Base-by-base conservation (phyloP, 148 eudicot species). In the Bassia scoparia region DNA sequence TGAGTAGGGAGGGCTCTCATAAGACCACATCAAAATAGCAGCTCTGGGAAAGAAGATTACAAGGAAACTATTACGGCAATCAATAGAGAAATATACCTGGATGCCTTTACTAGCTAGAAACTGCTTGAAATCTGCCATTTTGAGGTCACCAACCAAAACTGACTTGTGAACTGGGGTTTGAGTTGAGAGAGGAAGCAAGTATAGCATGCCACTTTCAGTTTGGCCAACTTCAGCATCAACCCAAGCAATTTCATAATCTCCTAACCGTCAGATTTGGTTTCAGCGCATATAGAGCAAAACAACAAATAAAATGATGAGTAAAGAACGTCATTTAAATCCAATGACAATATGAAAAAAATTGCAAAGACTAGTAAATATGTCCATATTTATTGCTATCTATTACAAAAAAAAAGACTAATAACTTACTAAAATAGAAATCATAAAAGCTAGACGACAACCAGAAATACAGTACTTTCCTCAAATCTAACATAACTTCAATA, bases 231-330 rank as follows among this genome's bases (percentile, higher is more conserved):
- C 92, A 80, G 96, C 91, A 86, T 95, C 97, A 79, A 89, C 78
- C 98, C 98, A 91, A 72, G 97, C 93, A 72, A 92, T 74, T 85
- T 95, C 99, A 79, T 92, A 86, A 59, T 95, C 99, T 78, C 99
- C 99, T 67, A 95, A 94, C 99, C 92, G 88, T 61, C 49, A 64
- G 71, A 46, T 79, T 5, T 1, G 30, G 38, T 29, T 43, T 60
- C 12, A 3, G 17, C 58, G 48, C 38, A 58, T 8, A 49, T 29
- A 58, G 69, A 15, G 31, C n/a, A 66, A 65, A 11, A 53, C 75
- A 34, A 67, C n/a, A 16, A 23, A 8, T 18, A 60, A 26, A 53
- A 37, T 35, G 65, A 35, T 17, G 52, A 69, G 21, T 21, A 31
- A 29, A 17, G 53, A 41, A 38, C 6, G 24, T 65, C 30, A 65